Evolutionary conservation across 148 eudicot species (phyloP).

Genomic region (Fagopyrum homotropicum): DNA sequence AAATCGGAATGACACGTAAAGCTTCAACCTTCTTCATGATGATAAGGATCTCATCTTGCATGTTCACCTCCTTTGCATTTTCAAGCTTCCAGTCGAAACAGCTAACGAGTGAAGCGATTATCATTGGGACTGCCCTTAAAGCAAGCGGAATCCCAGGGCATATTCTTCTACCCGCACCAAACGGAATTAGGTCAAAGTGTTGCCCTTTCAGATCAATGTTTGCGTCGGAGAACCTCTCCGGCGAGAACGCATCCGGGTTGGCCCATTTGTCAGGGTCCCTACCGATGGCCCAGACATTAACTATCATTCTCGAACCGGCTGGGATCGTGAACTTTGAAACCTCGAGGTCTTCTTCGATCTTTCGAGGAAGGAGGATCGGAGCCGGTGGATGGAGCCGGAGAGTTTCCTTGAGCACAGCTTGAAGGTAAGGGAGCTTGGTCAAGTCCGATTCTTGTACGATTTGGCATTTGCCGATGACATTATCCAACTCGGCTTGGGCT

Average conservation of each 20-base stretch:
- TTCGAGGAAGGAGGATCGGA: not conserved
- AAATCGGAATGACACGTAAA: no score
- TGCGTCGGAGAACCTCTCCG: conserved; percentile 26
- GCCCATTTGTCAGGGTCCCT: conserved; percentile 26
- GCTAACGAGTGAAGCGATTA: no score
- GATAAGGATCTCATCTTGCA: no score
- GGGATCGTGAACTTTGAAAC: conserved; percentile 9
- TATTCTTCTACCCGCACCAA: conserved; percentile 31
- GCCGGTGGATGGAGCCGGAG: not conserved
- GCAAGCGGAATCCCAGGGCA: conserved; percentile 30
- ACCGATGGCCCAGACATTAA: conserved; percentile 30
- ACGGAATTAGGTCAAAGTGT: conserved; percentile 25
- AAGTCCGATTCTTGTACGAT: not conserved
- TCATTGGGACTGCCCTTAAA: no score
- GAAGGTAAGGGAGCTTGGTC: not conserved
- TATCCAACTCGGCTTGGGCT: not conserved
- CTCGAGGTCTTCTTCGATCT: not conserved
- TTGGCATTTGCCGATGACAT: not conserved
- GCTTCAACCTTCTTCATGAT: no score
- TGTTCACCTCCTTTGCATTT: no score
- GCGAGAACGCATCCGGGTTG: conserved; percentile 23
- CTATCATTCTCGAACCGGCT: conserved; percentile 18
- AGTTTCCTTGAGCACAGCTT: not conserved
- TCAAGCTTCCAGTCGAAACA: no score
- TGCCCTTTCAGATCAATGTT: conserved; percentile 25